Evolutionary conservation across 345 rosid genomes (phyloP), one percentile per base, ranked within the genome.

Genomic region (Populus euphratica): DNA sequence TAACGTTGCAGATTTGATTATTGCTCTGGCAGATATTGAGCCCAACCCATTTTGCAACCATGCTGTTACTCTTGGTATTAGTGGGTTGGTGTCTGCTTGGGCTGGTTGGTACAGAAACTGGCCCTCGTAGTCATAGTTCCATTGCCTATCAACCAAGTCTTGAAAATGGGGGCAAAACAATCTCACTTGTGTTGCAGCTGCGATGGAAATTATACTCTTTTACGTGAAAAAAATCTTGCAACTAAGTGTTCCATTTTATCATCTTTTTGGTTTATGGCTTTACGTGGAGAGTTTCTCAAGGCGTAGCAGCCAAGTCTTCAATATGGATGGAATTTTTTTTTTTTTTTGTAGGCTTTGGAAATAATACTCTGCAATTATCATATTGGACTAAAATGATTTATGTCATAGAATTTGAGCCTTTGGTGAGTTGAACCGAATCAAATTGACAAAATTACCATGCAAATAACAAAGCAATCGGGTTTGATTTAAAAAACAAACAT

Each of bases 81-180:
- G 98, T 52, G 98, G 99, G 16, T 83, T 93, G 81, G 99, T 96
- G 69, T 93, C 99, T 41, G 96, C 99, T 2, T 96, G 99, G 99
- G 88, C 98, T 6, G 99, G 99, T 66, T 96, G 99, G 98, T 96
- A 96, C 72, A 88, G 99, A 72, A 93, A 96, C 62, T 95, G 98
- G 99, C 98, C 97, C 6, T 89, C 92, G 0, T 94, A 59, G 16
- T 11, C 11, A 35, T 29, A 29, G 38, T 1, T 41, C 20, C 49
- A 4, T 14, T 18, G 10, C 63, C 27, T 8, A 7, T 2, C 13
- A 3, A 8, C 43, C 43, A 16, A 0, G 12, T 20, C 70, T 21
- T 9, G 47, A 36, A 21, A 17, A 20, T 68, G 70, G 29, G 36
- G 2, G 63, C 25, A 74, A 21, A 17, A 5, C 13, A 59, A 49